These are phyloP conservation scores for Lathyrus sativus DNA, from an alignment of 306 rosid species.

Conservation along the genomic window DNA sequence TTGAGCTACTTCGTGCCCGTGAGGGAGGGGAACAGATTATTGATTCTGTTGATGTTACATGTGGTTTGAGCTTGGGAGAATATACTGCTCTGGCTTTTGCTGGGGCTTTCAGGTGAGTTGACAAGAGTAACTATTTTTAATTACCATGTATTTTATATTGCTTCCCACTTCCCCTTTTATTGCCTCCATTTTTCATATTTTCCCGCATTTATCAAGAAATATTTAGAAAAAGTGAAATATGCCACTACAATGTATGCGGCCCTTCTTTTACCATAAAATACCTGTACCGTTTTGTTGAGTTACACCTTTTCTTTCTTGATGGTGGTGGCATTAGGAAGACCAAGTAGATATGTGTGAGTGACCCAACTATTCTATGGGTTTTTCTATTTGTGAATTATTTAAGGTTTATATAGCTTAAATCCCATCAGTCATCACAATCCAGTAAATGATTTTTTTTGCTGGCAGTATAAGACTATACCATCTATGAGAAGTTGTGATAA, in stretches of 20 bases:
- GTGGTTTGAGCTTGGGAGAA: conserved; percentile 97
- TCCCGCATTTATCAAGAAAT: conserved; percentile 5
- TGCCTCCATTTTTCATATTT: background rate
- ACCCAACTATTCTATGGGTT: conserved; percentile 13
- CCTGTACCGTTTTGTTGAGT: background rate
- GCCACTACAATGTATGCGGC: background rate
- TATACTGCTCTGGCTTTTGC: conserved; percentile 95
- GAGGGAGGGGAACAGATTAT: conserved; percentile 93
- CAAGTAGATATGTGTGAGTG: conserved; percentile 15
- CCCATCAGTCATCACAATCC: conserved; percentile 1
- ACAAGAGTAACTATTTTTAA: conserved; percentile 8
- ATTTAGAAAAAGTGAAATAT: background rate
- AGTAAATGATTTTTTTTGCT: background rate
- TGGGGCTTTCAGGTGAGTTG: conserved; percentile 82
- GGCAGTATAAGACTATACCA: background rate
- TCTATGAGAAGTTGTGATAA: conserved; percentile 3
- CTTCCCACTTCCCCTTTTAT: conserved; percentile 26
- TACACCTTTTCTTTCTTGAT: conserved; percentile 17
- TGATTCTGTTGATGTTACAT: conserved; percentile 90
- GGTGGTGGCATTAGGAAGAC: background rate
- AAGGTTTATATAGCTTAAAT: conserved; percentile 23
- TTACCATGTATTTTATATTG: conserved; percentile 19
- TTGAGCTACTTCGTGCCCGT: conserved; percentile 81
- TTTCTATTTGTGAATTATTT: conserved; percentile 12
- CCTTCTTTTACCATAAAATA: conserved; percentile 22